Evolutionary conservation across 2,329 filamentous ascomycete genomes (phyloP), one percentile per base, ranked within the genome.

Genomic region (Pyricularia grisea): DNA sequence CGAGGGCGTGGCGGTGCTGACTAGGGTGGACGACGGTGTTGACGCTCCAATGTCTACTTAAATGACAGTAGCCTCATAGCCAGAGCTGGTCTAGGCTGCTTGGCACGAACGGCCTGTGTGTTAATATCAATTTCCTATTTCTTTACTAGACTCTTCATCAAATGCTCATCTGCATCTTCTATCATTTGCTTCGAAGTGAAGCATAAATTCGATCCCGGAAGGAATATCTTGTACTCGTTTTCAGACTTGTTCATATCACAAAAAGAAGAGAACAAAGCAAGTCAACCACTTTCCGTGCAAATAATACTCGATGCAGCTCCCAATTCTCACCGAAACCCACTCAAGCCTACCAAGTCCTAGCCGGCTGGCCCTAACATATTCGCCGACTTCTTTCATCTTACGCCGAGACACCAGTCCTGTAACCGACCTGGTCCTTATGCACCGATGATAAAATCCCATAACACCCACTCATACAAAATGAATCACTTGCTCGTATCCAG

Each of bases 401-500:
- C 42, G 42, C 42, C 42, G 3, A 9, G n/a, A n/a, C 17, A n/a
- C 42, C 42, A 55, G 42, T 55, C 42, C 42, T 55, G 17, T 20
- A 55, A n/a, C 42, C 4, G 42, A 55, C 42, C 42, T 55, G 42
- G 42, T n/a, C 20, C 42, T n/a, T 10, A 55, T 55, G 20, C 2
- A 55, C 3, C 42, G 6, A 3, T 55, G n/a, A 6, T 5, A n/a
- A n/a, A 55, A 20, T 55, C 20, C 36, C 20, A 63, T 25, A 63
- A 30, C 14, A 30, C 10, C 58, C 23, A 27, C 63, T 3, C 30
- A 23, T 36, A 36, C 4, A 20, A 58, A 64, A 61, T 12, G 36
- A 25, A 70, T 77, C 85, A 90, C 79, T 83, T 86, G 79, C 84
- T 88, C 31, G 88, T 92, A 78, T 94, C 92, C 70, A 94, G 83